phyloP scores from a whole-genome alignment of 1,284 basidiomycete genomes.

The Porodaedalea pini region DNA sequence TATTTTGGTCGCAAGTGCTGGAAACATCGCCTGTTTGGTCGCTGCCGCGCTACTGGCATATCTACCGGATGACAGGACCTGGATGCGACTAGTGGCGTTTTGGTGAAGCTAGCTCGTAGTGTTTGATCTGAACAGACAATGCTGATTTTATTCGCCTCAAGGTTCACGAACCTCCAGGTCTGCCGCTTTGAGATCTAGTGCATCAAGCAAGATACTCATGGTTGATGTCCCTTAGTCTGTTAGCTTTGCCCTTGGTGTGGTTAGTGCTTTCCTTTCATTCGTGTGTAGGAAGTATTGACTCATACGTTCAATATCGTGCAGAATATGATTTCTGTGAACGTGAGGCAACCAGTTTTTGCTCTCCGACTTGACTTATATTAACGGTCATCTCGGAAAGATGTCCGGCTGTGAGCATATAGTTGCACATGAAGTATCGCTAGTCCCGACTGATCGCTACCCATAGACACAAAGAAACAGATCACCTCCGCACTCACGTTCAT shows the following conservation, averaged over 20 bases:
- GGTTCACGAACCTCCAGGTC: slow-evolving; percentile 13
- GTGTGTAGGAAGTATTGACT: neutral
- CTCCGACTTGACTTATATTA: neutral
- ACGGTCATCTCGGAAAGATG: slow-evolving; percentile 2
- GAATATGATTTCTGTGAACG: slow-evolving; percentile 19
- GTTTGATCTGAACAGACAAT: neutral
- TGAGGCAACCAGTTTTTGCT: neutral
- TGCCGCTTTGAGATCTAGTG: neutral
- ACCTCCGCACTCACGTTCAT: slow-evolving; percentile 16
- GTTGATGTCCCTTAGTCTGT: slow-evolving; percentile 6
- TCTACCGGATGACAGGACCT: slow-evolving; percentile 8
- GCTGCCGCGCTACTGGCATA: slow-evolving; percentile 13
- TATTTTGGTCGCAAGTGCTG: slow-evolving; percentile 13
- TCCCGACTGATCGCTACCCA: neutral
- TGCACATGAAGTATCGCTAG: neutral
- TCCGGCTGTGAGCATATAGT: slow-evolving; percentile 13
- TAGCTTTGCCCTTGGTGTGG: slow-evolving; percentile 17
- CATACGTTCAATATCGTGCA: neutral
- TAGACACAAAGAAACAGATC: slow-evolving; percentile 18
- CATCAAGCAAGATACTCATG: too few relatives aligned
- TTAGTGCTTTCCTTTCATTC: slow-evolving; percentile 3
- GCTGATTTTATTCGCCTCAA: neutral
- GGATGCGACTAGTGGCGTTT: slow-evolving; percentile 15
- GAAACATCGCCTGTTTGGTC: slow-evolving; percentile 14
- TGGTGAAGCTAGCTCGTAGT: neutral